Base-by-base conservation (phyloP, 129 eudicot genomes). In the Silybum marianum region DNA sequence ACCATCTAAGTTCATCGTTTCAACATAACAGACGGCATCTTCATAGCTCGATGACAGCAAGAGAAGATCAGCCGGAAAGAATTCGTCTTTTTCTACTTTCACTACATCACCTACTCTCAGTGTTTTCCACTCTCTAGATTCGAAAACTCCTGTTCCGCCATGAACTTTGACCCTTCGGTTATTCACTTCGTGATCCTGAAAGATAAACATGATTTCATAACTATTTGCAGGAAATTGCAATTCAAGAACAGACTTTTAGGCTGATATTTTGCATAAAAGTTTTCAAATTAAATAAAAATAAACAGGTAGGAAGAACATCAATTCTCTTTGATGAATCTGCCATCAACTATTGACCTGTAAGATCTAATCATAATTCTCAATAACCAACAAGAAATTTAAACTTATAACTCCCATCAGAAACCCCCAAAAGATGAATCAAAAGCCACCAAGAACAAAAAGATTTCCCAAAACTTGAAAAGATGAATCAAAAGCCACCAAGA, bases 1-100 rank as follows among this genome's bases (percentile, higher is more conserved):
- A 3, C 98, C 98, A 24, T 95, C 98, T 83, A 95, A 93, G 71
- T 95, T 94, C 98, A 92, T 94, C 14, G 98, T 94, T 79, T 94
- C 98, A 2, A 94, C 96, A 51, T 94, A 94, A 88, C 98, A 94
- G 14, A 94, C 75, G 3, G 94, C 93, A 78, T 94, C 97, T 12
- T 94, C 97, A 48, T 92, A 92, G 83, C 97, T 92, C 19, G 98
- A 94, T 6, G 97, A 89, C 68, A 94, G 94, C 80, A 94, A 87
- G 44, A 92, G 82, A 74, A 94, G 89, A 79, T 94, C 98, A 26
- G 98, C 98, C 8, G 98, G 97, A 79, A 94, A 94, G 91, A 92
- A 94, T 73, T 92, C 91, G 38, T 94, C 98, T 30, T 94, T 94
- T 83, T 89, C 86, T 54, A 92, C 94, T 75, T 89, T 94, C 71